Percentiles rank a stretch among this genome's conserved stretches.
These are phyloP conservation scores for Colletotrichum tanaceti DNA, from an alignment of 2,329 filamentous ascomycete species.

Conservation along the genomic window DNA sequence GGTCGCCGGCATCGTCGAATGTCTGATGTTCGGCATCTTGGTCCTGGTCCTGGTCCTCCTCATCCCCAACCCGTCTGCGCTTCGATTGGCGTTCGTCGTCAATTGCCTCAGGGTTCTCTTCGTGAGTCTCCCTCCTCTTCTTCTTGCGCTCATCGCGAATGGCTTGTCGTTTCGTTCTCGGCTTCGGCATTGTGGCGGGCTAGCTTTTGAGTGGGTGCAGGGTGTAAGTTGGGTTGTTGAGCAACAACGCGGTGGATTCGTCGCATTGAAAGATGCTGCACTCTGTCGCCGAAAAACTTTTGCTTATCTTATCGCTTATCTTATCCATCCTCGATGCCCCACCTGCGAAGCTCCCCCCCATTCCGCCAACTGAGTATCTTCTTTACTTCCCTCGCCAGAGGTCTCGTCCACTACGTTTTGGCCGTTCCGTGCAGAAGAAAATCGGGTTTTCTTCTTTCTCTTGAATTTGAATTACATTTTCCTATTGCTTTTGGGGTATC, in stretches of 20 bases:
- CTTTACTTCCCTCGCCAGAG: no score
- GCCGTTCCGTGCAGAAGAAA: no score
- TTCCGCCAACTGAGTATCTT: no score
- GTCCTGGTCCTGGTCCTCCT: conserved; percentile 41
- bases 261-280: conserved; percentile 4
- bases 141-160: conserved; percentile 56
- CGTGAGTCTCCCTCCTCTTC: conserved; percentile 49
- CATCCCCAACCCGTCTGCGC: conserved; percentile 43
- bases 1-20: conserved; percentile 43
- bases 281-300: conserved; percentile 14
- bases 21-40: conserved; percentile 42
- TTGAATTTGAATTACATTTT: background rate
- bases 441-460: no score
- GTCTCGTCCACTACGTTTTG: no score
- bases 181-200: conserved; percentile 55
- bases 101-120: conserved; percentile 42
- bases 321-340: conserved; percentile 36
- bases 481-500: no score
- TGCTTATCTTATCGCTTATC: conserved; percentile 43
- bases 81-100: conserved; percentile 34
- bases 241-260: conserved; percentile 2
- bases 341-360: no score
- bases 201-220: conserved; percentile 16
- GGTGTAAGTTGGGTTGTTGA: conserved; percentile 17
- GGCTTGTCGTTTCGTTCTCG: conserved; percentile 55